Evolutionary conservation across 352 stramenopile genomes (phyloP).

Genomic region (Globisporangium apiculatum): DNA sequence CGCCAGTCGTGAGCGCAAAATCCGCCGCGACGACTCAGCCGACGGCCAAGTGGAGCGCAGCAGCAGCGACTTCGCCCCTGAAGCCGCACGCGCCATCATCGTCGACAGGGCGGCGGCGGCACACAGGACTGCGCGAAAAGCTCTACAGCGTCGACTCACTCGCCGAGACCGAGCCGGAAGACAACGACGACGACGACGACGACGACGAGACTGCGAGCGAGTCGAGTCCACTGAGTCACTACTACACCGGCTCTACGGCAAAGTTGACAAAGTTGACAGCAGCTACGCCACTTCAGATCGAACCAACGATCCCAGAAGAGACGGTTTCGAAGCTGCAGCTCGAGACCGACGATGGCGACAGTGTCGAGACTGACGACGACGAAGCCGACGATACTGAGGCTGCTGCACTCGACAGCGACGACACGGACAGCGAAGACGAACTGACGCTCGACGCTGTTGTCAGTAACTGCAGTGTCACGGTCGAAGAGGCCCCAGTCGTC

Average conservation of each 20-base stretch:
- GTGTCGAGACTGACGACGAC: background rate
- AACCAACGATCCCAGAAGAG: constrained; percentile 7
- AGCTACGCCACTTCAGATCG: background rate
- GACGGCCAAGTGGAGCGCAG: background rate
- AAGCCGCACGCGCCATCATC: background rate
- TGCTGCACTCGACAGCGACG: constrained; percentile 4
- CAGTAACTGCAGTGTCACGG: background rate
- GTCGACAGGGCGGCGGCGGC: background rate
- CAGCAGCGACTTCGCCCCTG: constrained; percentile 1
- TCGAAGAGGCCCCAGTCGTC: background rate
- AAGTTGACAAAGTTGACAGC: background rate
- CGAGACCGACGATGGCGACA: constrained; percentile 2
- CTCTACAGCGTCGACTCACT: constrained; percentile 20
- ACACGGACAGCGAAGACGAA: constrained; percentile 14
- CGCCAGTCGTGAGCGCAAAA: background rate
- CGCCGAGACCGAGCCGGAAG: constrained; percentile 33
- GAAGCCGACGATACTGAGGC: background rate
- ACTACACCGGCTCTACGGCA: constrained; percentile 11
- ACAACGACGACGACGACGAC: constrained; percentile 24
- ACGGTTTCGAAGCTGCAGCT: background rate
- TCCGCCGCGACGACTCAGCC: background rate
- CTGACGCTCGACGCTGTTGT: background rate
- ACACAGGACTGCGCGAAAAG: constrained; percentile 21
- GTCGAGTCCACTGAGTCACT: constrained; percentile 10
- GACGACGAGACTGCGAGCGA: constrained; percentile 21